Evolutionary conservation across 2,329 filamentous ascomycete species (phyloP).

Genomic region (Didymella arachidicola): DNA sequence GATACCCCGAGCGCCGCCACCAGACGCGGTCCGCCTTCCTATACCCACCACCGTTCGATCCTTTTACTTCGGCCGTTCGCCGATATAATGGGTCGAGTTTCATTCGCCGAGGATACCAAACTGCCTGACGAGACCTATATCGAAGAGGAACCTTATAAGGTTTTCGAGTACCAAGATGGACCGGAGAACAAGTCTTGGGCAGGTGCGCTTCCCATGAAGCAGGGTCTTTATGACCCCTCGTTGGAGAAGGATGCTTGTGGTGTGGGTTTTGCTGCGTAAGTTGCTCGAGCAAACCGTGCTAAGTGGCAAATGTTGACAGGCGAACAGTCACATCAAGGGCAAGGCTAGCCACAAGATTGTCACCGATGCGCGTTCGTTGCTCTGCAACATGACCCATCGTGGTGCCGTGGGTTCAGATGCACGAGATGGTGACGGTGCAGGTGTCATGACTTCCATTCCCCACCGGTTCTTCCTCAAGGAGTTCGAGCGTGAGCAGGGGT

Average conservation of each 20-base stretch:
- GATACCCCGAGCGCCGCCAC: conserved; percentile 36
- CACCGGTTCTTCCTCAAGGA: conserved; percentile 99
- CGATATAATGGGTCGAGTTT: conserved; percentile 64
- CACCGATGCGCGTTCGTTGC: conserved; percentile 93
- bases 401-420: conserved; percentile 98
- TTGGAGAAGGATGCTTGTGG: conserved; percentile 99
- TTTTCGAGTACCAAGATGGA: conserved; percentile 83
- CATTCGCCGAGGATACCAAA: conserved; percentile 61
- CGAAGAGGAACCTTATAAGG: conserved; percentile 67
- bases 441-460: conserved; percentile 99
- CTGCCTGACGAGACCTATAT: conserved; percentile 53
- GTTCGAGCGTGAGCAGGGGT: conserved; percentile 88
- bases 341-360: conserved; percentile 97
- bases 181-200: conserved; percentile 92
- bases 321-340: conserved; percentile 89
- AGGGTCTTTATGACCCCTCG: conserved; percentile 96
- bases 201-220: conserved; percentile 93
- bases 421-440: conserved; percentile 96
- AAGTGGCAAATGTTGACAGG: conserved; percentile 34
- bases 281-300: conserved; percentile 30
- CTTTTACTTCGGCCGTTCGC: conserved; percentile 56
- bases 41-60: conserved; percentile 34
- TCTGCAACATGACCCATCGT: conserved; percentile 99
- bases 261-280: conserved; percentile 97
- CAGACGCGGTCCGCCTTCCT: conserved; percentile 28